Conservation (phyloP, 2,329 filamentous ascomycete genomes). For the Xylariaceae sp. region DNA sequence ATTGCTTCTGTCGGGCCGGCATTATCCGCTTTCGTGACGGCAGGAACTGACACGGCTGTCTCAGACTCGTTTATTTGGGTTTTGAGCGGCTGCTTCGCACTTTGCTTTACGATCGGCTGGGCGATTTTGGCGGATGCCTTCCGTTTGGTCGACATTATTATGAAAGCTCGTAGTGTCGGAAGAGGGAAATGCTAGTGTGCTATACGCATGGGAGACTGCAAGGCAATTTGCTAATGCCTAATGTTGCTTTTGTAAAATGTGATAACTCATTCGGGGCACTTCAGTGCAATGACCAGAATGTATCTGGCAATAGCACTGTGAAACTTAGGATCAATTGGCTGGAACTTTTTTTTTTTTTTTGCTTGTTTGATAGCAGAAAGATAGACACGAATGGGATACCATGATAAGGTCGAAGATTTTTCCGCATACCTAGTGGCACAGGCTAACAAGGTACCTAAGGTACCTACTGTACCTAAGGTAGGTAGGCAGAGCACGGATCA, state of each 20-base stretch:
- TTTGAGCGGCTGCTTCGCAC: constrained; percentile 57
- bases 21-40: constrained; percentile 46
- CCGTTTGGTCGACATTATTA: constrained; percentile 63
- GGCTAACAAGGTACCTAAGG: too few relatives aligned
- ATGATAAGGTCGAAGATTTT: constrained; percentile 28
- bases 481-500: too few relatives aligned
- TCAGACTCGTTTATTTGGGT: constrained; percentile 63
- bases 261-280: too few relatives aligned
- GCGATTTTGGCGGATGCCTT: constrained; percentile 65
- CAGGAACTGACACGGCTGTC: constrained; percentile 56
- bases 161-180: background rate
- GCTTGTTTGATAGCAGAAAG: constrained; percentile 13
- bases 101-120: constrained; percentile 59
- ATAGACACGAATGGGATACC: constrained; percentile 17
- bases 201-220: background rate
- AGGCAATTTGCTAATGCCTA: too few relatives aligned
- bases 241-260: constrained; percentile 12
- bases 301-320: background rate
- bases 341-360: constrained; percentile 28
- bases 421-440: too few relatives aligned
- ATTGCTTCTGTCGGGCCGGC: constrained; percentile 44
- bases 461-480: too few relatives aligned
- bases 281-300: too few relatives aligned
- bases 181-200: background rate
- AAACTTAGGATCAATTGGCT: constrained; percentile 10